A percentile compares a stretch with the other conserved stretches of the same genome.
phyloP scores from a whole-genome alignment of 1,284 basidiomycete species.

The Trichosporon sp. region DNA sequence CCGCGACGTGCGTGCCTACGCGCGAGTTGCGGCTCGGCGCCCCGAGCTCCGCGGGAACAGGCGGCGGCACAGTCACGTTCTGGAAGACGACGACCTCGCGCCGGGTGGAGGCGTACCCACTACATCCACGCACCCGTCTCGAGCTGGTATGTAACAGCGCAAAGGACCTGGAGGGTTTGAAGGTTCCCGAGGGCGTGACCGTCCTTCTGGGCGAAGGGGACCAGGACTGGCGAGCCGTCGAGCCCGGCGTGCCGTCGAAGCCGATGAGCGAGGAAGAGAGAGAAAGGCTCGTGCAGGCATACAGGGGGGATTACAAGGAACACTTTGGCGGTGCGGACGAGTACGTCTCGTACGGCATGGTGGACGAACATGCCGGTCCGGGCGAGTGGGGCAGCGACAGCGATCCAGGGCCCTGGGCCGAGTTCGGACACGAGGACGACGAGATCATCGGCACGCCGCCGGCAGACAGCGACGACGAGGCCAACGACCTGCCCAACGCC shows the following conservation, averaged over 20 bases:
- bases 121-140: background rate
- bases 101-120: background rate
- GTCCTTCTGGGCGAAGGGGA: background rate
- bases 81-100: conserved; percentile 4
- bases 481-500: background rate
- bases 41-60: background rate
- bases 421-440: conserved; percentile 3
- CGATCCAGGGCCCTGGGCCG: background rate
- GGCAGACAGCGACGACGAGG: background rate
- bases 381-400: background rate
- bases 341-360: conserved; percentile 1
- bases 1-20: background rate
- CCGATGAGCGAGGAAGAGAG: background rate
- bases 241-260: background rate
- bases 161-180: background rate
- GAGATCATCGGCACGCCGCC: conserved; percentile 12
- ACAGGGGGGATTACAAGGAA: background rate
- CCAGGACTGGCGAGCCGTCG: conserved; percentile 9
- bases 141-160: background rate
- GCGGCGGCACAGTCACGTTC: background rate
- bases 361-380: background rate
- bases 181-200: background rate
- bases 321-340: background rate
- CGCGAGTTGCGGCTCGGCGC: background rate
- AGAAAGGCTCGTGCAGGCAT: background rate